Evolutionary conservation across 495 filamentous ascomycete species (phyloP), one percentile per base, ranked within the genome.

Genomic region (Glonium stellatum): DNA sequence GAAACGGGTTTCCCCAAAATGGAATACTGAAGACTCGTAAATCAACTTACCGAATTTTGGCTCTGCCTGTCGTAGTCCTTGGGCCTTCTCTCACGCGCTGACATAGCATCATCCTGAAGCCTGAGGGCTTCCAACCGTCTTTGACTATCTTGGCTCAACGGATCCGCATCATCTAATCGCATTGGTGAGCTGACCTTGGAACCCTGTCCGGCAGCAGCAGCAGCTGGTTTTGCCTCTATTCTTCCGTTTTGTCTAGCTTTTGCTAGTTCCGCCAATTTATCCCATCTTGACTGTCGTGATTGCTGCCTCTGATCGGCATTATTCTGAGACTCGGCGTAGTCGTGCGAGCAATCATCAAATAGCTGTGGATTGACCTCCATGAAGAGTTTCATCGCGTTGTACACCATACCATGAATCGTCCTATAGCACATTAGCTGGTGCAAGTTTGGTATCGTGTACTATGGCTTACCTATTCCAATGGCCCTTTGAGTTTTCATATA

Each of bases 291-390:
- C 67, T 90, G 80, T 57, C 93, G 84, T 42, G 81, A 77, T 62
- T 84, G 82, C 68, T 95, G 83, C 35, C 90, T 81, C 41, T 92
- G 79, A 0, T 89, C 84, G 13, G 90, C 89, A 62, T 82, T 89
- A 72, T 91, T 93, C 73, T 97, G 92, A 62, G 91, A 85, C 70
- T 97, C 93, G n/a, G 90, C 92, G 71, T 97, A 99, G 60, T 96
- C 90, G 67, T 95, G 90, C 6, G 92, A 96, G 75, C 93, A 99
- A 68, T 97, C 93, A 64, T 99, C 93, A 70, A 99, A 99, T 23
- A 99, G 85, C 68, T 95, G 90, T 15, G 93, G 93, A 67, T 99
- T 97, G 67, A 99, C 97, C 73, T 99, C 93, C 93, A 99, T 99
- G 75, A 99, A 99, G 47, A 99, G 85, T 71, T 99, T 99, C 93